These are phyloP conservation scores for Microcyclospora pomicola DNA, from an alignment of 2,329 filamentous ascomycete species.

Conservation along the genomic window DNA sequence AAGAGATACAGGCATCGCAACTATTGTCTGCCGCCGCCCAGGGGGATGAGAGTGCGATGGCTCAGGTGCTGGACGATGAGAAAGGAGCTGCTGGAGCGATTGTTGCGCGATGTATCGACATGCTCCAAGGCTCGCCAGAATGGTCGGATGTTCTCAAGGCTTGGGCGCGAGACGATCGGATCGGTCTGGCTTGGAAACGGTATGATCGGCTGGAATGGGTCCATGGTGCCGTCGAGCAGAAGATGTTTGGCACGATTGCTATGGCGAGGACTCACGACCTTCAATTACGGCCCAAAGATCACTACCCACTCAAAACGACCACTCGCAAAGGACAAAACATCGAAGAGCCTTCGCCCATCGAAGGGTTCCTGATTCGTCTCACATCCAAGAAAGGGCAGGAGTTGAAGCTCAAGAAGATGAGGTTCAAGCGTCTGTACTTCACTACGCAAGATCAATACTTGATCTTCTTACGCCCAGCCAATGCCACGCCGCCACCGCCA, in stretches of 20 bases:
- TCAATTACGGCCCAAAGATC: constrained; percentile 49
- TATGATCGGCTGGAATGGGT: constrained; percentile 58
- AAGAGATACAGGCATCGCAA: constrained; percentile 33
- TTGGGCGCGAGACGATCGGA: constrained; percentile 45
- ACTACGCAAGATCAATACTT: constrained; percentile 50
- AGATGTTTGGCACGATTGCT: constrained; percentile 55
- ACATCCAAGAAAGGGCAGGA: constrained; percentile 49
- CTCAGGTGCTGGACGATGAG: constrained; percentile 36
- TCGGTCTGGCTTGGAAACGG: constrained; percentile 55
- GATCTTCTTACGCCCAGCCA: constrained; percentile 47
- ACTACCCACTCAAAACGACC: constrained; percentile 43
- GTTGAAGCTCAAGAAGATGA: constrained; percentile 43
- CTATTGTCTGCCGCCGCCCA: constrained; percentile 28
- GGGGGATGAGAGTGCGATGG: constrained; percentile 33
- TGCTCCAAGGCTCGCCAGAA: constrained; percentile 42
- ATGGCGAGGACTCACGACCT: constrained; percentile 54
- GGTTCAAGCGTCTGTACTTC: constrained; percentile 54
- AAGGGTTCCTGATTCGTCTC: constrained; percentile 52
- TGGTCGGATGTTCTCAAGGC: constrained; percentile 45
- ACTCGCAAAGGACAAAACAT: constrained; percentile 31
- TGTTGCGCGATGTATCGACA: constrained; percentile 43
- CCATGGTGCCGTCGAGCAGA: constrained; percentile 49
- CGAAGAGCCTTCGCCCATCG: constrained; percentile 47
- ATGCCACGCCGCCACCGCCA: constrained; percentile 42
- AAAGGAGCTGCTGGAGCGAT: constrained; percentile 43